These are phyloP conservation scores for Echinochloa phyllopogon DNA, from an alignment of 176 grass and related monocot species.

Conservation along the genomic window DNA sequence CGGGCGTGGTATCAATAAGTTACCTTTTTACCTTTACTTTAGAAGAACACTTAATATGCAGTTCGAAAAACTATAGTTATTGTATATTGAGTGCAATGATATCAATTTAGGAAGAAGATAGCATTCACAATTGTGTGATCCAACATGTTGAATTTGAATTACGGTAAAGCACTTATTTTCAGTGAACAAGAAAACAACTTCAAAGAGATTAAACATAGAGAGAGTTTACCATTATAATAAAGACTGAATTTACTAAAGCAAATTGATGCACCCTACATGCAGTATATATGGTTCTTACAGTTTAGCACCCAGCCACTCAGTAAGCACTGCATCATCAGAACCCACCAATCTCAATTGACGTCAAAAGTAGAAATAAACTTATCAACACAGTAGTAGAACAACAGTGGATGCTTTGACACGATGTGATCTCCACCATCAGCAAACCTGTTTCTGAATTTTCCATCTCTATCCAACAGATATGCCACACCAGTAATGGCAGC, in stretches of 20 bases:
- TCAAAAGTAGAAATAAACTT: slow-evolving; percentile 1
- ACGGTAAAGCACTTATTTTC: background rate
- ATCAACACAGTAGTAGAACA: slow-evolving; percentile 86
- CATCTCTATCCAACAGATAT: slow-evolving; percentile 69
- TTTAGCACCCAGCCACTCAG: background rate
- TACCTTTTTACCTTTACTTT: background rate
- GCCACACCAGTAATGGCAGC: slow-evolving; percentile 67
- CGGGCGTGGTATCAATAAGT: background rate
- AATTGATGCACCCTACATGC: background rate
- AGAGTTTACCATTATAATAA: background rate
- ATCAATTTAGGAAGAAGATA: background rate
- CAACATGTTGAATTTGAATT: background rate
- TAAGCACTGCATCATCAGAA: background rate
- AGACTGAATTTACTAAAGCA: background rate
- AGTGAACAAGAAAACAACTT: background rate
- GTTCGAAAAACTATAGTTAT: background rate
- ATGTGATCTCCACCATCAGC: slow-evolving; percentile 62
- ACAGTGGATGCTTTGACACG: slow-evolving; percentile 72
- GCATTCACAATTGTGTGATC: background rate
- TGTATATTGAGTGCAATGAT: background rate
- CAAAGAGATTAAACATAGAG: background rate
- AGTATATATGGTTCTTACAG: background rate
- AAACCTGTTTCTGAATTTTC: slow-evolving; percentile 73
- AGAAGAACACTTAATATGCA: background rate
- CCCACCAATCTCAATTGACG: background rate